Evolutionary conservation across 2,329 filamentous ascomycete species (phyloP).

Genomic region (Neophaeococcomyces aloes): DNA sequence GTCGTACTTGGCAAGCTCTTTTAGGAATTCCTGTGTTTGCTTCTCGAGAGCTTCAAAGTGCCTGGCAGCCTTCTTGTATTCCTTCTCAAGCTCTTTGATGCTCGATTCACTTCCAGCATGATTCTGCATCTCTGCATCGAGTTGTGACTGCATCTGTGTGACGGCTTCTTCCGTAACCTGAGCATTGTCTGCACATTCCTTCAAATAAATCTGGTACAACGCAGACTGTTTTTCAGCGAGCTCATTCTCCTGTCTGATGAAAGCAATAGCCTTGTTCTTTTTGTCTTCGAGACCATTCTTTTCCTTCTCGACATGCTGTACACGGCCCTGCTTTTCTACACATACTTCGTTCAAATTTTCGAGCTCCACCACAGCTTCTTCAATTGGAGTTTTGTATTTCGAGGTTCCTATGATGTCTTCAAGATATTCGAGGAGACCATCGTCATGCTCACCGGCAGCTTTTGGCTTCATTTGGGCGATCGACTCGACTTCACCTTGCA

Average conservation of each 20-base stretch:
- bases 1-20: slow-evolving; percentile 85
- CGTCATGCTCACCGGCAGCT: slow-evolving; percentile 86
- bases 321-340: slow-evolving; percentile 84
- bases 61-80: slow-evolving; percentile 70
- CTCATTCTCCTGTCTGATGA: slow-evolving; percentile 86
- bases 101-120: slow-evolving; percentile 80
- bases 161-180: slow-evolving; percentile 82
- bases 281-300: slow-evolving; percentile 88
- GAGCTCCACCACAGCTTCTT: slow-evolving; percentile 81
- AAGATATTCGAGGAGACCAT: slow-evolving; percentile 88
- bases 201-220: slow-evolving; percentile 82
- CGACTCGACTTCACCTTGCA: slow-evolving; percentile 95
- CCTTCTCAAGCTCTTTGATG: slow-evolving; percentile 80
- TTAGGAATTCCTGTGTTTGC: slow-evolving; percentile 63
- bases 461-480: slow-evolving; percentile 99
- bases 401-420: slow-evolving; percentile 99
- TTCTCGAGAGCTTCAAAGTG: slow-evolving; percentile 77
- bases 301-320: slow-evolving; percentile 97
- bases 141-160: slow-evolving; percentile 74
- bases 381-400: slow-evolving; percentile 94
- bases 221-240: slow-evolving; percentile 79
- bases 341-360: slow-evolving; percentile 91
- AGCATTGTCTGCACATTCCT: slow-evolving; percentile 81
- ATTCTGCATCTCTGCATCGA: slow-evolving; percentile 81
- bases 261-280: slow-evolving; percentile 87